These are phyloP conservation scores for Populus hybrid DNA, from an alignment of 441 rosid genomes.

Conservation along the genomic window DNA sequence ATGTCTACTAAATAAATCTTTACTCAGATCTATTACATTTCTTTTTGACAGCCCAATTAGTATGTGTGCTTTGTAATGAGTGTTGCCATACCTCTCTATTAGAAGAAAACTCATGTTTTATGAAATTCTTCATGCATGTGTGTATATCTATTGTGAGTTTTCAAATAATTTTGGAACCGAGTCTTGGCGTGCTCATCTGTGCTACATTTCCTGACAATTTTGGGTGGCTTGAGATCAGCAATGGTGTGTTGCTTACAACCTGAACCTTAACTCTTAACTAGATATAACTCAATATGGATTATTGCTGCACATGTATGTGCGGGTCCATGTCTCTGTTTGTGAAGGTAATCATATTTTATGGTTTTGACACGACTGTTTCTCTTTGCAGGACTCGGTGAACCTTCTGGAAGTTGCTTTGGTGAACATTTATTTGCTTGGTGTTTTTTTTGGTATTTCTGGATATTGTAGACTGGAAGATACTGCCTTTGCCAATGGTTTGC, in stretches of 20 bases:
- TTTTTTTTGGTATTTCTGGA: constrained; percentile 17
- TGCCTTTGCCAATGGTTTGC: constrained; percentile 9
- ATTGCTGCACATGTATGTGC: background rate
- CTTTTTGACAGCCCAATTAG: background rate
- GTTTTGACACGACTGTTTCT: background rate
- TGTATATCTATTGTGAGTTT: background rate
- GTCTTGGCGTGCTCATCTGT: background rate
- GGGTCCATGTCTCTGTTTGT: background rate
- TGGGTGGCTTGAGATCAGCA: background rate
- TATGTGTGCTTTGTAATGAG: background rate
- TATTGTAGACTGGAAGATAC: constrained; percentile 21
- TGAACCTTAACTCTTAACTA: background rate
- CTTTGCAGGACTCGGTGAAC: constrained; percentile 24
- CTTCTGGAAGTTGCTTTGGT: constrained; percentile 12
- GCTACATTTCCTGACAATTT: background rate
- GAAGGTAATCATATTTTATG: background rate
- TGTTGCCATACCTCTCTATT: background rate
- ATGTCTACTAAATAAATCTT: background rate
- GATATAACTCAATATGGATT: background rate
- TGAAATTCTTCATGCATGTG: background rate
- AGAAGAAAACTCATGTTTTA: background rate
- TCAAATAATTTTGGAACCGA: background rate
- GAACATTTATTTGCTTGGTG: constrained; percentile 7
- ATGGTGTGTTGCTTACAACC: background rate
- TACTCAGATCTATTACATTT: background rate